A percentile compares a stretch with the other conserved stretches of the same genome.
These are phyloP conservation scores for Geosmithia putterillii DNA, from an alignment of 2,329 filamentous ascomycete genomes.

Conservation along the genomic window DNA sequence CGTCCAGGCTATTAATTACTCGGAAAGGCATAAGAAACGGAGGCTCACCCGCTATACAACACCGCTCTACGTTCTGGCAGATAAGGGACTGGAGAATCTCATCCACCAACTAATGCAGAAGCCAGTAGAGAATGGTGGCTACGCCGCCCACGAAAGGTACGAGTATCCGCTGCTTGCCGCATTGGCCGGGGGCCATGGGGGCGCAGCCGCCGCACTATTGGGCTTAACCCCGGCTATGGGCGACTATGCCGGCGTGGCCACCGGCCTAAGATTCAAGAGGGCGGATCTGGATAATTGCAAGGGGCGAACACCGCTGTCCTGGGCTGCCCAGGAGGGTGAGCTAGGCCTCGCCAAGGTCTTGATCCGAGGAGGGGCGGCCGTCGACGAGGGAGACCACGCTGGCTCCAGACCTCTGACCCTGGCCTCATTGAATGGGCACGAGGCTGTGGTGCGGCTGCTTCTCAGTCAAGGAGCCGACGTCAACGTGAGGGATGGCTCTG, in stretches of 20 bases:
- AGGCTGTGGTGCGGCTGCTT: not conserved
- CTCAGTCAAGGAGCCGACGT: not conserved
- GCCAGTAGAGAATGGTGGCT: no score
- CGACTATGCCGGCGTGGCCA: not conserved
- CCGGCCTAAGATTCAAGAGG: not conserved
- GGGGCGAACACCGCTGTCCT: not conserved
- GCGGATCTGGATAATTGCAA: not conserved
- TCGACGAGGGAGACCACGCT: not conserved
- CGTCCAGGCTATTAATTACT: conserved; percentile 14
- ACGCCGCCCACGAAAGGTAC: not conserved
- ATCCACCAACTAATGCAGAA: no score
- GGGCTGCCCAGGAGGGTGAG: not conserved
- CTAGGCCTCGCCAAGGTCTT: not conserved
- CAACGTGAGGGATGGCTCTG: not conserved
- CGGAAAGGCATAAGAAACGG: not conserved
- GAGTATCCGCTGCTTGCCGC: conserved; percentile 1
- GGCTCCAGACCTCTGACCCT: not conserved
- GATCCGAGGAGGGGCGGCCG: not conserved
- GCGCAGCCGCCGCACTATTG: not conserved
- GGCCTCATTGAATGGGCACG: not conserved
- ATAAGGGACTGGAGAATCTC: not conserved
- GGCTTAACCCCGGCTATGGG: not conserved
- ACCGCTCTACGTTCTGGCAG: conserved; percentile 1
- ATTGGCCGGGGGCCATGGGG: not conserved
- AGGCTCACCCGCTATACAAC: not conserved